A percentile compares a stretch with the other conserved stretches of the same genome.
Evolutionary conservation across 164 flowering plant genomes (phyloP).

Genomic region (Magnolia kwangsiensis): DNA sequence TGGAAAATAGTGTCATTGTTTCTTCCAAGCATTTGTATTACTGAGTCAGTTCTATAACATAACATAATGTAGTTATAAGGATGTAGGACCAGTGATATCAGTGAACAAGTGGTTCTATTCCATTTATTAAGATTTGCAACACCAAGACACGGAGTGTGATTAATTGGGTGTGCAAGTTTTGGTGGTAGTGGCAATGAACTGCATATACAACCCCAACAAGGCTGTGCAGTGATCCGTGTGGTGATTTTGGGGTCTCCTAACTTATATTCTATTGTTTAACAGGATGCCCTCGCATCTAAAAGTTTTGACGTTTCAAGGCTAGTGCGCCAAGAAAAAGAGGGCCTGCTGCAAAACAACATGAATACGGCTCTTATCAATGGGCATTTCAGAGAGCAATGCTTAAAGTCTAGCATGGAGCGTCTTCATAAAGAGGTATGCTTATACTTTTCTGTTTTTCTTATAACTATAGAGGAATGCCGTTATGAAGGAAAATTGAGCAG

Average conservation of each 20-base stretch:
- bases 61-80: background rate
- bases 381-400: constrained; percentile 25
- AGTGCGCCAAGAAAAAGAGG: constrained; percentile 3
- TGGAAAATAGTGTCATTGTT: background rate
- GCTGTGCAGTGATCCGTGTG: background rate
- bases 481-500: too few relatives aligned
- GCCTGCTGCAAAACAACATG: background rate
- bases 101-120: background rate
- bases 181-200: background rate
- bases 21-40: too few relatives aligned
- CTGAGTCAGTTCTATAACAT: background rate
- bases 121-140: background rate
- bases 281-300: constrained; percentile 28
- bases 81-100: background rate
- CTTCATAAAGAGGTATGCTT: constrained; percentile 65
- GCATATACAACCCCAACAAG: background rate
- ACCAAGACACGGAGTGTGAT: background rate
- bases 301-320: constrained; percentile 14
- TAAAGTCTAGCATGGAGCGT: constrained; percentile 73
- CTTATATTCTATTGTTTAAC: constrained; percentile 7
- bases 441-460: too few relatives aligned
- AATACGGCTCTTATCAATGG: background rate
- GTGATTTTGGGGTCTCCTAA: too few relatives aligned
- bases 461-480: too few relatives aligned
- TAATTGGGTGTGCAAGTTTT: background rate